Conservation (phyloP, 805 yeast genomes). For the Saturnispora mendoncae region DNA sequence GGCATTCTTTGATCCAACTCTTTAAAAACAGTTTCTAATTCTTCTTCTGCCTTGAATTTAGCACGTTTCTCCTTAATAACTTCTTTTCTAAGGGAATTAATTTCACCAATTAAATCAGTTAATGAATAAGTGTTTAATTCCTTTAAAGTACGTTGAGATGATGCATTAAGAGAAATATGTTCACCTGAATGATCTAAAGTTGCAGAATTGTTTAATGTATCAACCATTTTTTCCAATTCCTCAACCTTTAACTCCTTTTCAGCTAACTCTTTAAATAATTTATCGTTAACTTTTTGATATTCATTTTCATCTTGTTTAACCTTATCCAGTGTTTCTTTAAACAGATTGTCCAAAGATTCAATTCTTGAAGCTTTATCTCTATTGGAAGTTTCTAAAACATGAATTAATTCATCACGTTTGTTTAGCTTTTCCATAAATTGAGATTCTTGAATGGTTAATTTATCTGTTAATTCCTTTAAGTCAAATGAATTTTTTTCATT, state of each 20-base stretch:
- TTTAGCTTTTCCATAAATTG: slow-evolving; percentile 49
- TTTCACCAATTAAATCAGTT: slow-evolving; percentile 58
- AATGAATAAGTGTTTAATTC: slow-evolving; percentile 45
- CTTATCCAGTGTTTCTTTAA: slow-evolving; percentile 33
- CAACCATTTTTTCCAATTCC: slow-evolving; percentile 38
- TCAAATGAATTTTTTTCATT: slow-evolving; percentile 37
- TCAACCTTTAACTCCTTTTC: slow-evolving; percentile 31
- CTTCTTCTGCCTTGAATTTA: slow-evolving; percentile 59
- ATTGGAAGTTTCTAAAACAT: slow-evolving; percentile 45
- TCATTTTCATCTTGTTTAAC: slow-evolving; percentile 31
- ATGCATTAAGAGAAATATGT: slow-evolving; percentile 24
- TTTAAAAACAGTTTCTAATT: slow-evolving; percentile 59
- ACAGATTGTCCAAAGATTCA: slow-evolving; percentile 40
- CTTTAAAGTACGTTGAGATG: slow-evolving; percentile 46
- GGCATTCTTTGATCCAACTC: slow-evolving; percentile 81
- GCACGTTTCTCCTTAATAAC: slow-evolving; percentile 61
- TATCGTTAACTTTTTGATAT: slow-evolving; percentile 31
- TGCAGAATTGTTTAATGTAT: slow-evolving; percentile 26
- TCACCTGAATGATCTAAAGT: slow-evolving; percentile 13
- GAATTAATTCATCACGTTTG: slow-evolving; percentile 52
- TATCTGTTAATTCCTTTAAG: slow-evolving; percentile 40
- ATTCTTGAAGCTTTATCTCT: slow-evolving; percentile 46
- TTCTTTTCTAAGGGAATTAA: slow-evolving; percentile 54
- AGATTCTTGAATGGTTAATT: slow-evolving; percentile 35
- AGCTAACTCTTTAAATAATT: slow-evolving; percentile 29